Conservation (phyloP, 257 asterid genomes). For the Voacanga thouarsii region DNA sequence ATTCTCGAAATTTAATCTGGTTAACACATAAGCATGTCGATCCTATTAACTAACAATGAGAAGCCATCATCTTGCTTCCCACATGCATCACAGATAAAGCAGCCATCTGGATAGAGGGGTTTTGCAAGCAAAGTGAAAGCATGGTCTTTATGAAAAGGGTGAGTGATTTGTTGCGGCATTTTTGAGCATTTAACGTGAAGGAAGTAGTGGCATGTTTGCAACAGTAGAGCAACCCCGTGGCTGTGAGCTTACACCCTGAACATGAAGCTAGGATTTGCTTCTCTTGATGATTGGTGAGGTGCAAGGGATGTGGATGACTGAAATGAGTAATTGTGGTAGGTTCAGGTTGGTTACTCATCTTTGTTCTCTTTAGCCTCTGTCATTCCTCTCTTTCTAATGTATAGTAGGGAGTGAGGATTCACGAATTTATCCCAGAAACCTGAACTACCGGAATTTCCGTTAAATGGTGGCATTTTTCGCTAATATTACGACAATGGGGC, state of each 20-base stretch:
- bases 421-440: background rate
- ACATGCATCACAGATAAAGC: conserved; percentile 49
- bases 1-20: too few relatives aligned
- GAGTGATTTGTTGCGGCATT: conserved; percentile 49
- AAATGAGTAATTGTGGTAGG: conserved; percentile 34
- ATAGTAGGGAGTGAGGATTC: background rate
- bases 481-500: too few relatives aligned
- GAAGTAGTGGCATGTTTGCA: conserved; percentile 46
- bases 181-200: conserved; percentile 53
- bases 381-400: background rate
- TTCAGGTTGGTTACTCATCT: conserved; percentile 7
- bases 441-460: too few relatives aligned
- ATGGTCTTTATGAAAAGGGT: conserved; percentile 48
- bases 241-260: conserved; percentile 48
- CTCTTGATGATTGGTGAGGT: conserved; percentile 20
- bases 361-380: background rate
- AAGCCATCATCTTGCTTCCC: conserved; percentile 31
- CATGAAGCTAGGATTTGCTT: conserved; percentile 27
- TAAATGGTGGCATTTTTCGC: too few relatives aligned
- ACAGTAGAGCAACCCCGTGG: conserved; percentile 35
- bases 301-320: conserved; percentile 57
- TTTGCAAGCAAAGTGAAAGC: conserved; percentile 32
- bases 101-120: conserved; percentile 40
- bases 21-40: too few relatives aligned
- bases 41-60: too few relatives aligned